phyloP scores from a whole-genome alignment of 768 basidiomycete genomes.

The Russula ochroleuca region DNA sequence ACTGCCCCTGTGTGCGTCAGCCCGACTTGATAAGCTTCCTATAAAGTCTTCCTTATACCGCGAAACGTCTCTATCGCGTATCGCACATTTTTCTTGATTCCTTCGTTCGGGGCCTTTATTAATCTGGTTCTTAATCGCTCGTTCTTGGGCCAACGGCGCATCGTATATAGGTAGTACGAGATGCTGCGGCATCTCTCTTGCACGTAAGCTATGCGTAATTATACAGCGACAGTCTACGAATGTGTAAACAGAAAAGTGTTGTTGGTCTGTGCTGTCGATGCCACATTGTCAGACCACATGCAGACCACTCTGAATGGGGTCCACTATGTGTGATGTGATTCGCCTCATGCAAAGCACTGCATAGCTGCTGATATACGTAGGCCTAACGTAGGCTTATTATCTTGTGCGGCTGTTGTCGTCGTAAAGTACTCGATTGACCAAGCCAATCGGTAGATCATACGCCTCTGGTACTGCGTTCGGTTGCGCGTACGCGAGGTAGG shows the following conservation, averaged over 20 bases:
- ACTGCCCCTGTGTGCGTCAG: conserved; percentile 18
- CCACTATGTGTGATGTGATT: neutral
- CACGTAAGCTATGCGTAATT: conserved; percentile 25
- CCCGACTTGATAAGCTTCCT: neutral
- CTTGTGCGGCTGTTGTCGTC: neutral
- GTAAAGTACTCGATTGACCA: conserved; percentile 75
- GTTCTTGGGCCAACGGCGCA: conserved; percentile 15
- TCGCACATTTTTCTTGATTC: conserved; percentile 24
- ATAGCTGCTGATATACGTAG: neutral
- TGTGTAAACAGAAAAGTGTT: conserved; percentile 1
- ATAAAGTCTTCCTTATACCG: conserved; percentile 4
- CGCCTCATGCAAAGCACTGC: neutral
- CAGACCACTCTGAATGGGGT: neutral
- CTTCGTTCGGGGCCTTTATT: neutral
- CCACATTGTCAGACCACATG: neutral
- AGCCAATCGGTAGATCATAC: conserved; percentile 78
- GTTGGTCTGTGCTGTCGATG: neutral
- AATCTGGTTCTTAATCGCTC: conserved; percentile 14
- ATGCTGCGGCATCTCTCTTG: conserved; percentile 6
- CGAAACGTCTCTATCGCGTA: conserved; percentile 1
- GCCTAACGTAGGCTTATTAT: neutral
- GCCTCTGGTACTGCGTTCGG: conserved; percentile 53
- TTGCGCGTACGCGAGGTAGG: conserved; percentile 49
- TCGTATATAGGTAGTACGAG: conserved; percentile 16
- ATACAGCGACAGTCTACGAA: conserved; percentile 18